A percentile compares a stretch with the other conserved stretches of the same genome.
phyloP scores from a whole-genome alignment of 2,329 filamentous ascomycete species.

The Lomentospora prolificans region DNA sequence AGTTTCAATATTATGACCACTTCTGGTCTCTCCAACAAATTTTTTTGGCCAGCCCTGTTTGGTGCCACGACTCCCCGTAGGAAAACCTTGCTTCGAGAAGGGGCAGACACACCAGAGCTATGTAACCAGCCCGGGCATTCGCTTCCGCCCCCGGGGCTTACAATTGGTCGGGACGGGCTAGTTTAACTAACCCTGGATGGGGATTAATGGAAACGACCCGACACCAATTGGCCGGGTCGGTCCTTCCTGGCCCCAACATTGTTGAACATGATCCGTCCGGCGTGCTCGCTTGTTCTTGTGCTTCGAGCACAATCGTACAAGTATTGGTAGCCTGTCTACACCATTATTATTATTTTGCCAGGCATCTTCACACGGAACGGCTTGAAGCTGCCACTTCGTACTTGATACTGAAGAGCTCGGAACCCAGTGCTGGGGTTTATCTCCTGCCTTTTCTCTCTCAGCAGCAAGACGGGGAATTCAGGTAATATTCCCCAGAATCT shows the following conservation, averaged over 20 bases:
- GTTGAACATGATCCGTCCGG: too few relatives aligned
- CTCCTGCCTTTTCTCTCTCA: too few relatives aligned
- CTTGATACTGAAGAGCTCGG: too few relatives aligned
- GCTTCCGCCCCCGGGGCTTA: neutral
- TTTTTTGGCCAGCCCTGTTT: constrained; percentile 2
- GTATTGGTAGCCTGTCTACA: too few relatives aligned
- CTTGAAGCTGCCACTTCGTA: too few relatives aligned
- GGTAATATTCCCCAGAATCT: too few relatives aligned
- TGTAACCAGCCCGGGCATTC: neutral
- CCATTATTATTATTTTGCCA: too few relatives aligned
- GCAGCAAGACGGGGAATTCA: too few relatives aligned
- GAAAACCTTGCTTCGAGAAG: neutral
- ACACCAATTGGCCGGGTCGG: neutral
- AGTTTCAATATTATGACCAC: neutral
- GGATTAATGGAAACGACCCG: neutral
- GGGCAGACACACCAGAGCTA: neutral
- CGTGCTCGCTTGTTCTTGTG: too few relatives aligned
- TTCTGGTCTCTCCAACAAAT: neutral
- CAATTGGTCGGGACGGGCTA: neutral
- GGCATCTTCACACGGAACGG: too few relatives aligned
- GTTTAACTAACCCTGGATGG: neutral
- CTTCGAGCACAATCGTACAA: too few relatives aligned
- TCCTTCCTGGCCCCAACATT: neutral
- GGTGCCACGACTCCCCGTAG: constrained; percentile 6
- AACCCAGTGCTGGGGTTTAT: too few relatives aligned